Percentiles rank a stretch among this genome's conserved stretches.
Evolutionary conservation across 768 basidiomycete genomes (phyloP).

Genomic region (Arthromyces matolae): DNA sequence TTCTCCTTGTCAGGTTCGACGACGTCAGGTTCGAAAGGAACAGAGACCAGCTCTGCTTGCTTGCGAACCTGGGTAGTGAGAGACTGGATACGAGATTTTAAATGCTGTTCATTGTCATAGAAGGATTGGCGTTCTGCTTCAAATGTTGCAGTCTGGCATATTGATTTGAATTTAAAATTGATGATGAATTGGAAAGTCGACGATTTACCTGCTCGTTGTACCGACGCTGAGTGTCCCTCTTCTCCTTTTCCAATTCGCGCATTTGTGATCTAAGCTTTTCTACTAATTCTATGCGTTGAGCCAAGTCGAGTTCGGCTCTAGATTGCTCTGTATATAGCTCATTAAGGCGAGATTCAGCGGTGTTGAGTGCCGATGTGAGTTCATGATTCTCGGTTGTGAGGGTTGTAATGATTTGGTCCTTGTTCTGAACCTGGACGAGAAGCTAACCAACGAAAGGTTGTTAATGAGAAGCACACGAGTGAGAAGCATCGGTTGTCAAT

Average conservation of each 20-base stretch:
- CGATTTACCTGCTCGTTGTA: constrained; percentile 80
- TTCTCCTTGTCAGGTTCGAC: constrained; percentile 40
- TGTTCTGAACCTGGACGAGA: constrained; percentile 72
- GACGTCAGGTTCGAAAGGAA: constrained; percentile 36
- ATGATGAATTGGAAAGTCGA: not conserved
- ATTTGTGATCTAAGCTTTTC: constrained; percentile 81
- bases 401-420: constrained; percentile 62
- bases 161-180: not conserved
- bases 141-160: constrained; percentile 70
- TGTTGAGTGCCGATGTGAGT: constrained; percentile 59
- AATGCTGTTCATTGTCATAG: constrained; percentile 91
- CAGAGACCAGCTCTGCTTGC: constrained; percentile 38
- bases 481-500: too few species aligned
- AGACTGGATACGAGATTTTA: constrained; percentile 85
- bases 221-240: constrained; percentile 73
- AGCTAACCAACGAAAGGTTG: constrained; percentile 43
- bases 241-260: constrained; percentile 86
- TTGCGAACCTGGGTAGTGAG: constrained; percentile 67
- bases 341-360: constrained; percentile 68
- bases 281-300: constrained; percentile 74
- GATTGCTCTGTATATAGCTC: constrained; percentile 81
- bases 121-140: constrained; percentile 91
- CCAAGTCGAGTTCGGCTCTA: constrained; percentile 78
- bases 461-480: constrained; percentile 4
- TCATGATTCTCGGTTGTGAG: constrained; percentile 63